Base-by-base conservation (phyloP, 148 eudicot species). In the Spergularia bocconei region DNA sequence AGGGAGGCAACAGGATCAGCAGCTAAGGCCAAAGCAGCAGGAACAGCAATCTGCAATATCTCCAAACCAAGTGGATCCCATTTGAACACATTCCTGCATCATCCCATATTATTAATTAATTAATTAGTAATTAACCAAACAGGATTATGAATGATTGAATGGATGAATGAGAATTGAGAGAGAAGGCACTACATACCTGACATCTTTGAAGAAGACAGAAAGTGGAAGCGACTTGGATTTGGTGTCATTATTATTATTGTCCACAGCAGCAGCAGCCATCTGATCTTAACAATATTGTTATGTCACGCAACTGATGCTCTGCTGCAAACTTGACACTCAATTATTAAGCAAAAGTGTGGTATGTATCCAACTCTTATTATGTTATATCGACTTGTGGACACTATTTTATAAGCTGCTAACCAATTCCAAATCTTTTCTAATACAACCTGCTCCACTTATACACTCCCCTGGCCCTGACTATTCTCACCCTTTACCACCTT, bases 1-100 rank as follows among this genome's bases (percentile, higher is more conserved):
- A 93, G 85, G 66, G 98, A 91, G 56, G 98, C 96, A 68, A 93
- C 78, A 76, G 98, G 98, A 80, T 93, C 98, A 70, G 98, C 98
- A 67, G 93, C 96, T 67, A 93, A 83, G 75, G 98, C 98, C 78
- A 93, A 61, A 19, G 98, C 95, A 17, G 98, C 95, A 4, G 98
- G 98, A 7, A 93, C 72, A 12, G 98, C 98, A 72, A 93, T 93
- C 65, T 63, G 72, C 68, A 90, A 70, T 78, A 93, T 93, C 79
- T 93, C 98, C 79, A 55, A 17, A 8, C 98, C 96, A 68, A 94
- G 89, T 41, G 84, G 76, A 72, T 94, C 96, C 90, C 84, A 61
- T 82, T 88, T 90, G 84, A 91, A 92, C 12, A 88, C 87, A 63
- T 12, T 36, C 86, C 98, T 93, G 80, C 61, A 16, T 60, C 21